Evolutionary conservation across 805 yeast species (phyloP).

Genomic region (Zygosaccharomyces rouxii): DNA sequence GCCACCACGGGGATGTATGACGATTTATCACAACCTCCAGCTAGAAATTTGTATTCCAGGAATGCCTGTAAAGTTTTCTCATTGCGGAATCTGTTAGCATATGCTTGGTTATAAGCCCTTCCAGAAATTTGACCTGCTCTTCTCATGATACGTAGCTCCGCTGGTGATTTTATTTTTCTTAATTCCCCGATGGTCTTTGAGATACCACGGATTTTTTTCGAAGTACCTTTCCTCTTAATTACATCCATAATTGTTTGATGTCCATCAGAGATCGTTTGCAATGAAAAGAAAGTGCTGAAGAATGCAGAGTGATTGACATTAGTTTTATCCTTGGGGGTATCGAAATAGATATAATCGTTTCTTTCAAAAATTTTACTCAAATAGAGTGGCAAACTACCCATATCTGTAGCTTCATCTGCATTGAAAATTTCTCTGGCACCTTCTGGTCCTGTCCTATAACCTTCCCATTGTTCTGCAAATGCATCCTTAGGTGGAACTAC

Average conservation of each 20-base stretch:
- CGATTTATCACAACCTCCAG: slow-evolving; percentile 83
- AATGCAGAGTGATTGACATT: slow-evolving; percentile 23
- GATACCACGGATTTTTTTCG: slow-evolving; percentile 34
- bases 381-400: slow-evolving; percentile 41
- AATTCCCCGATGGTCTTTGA: slow-evolving; percentile 25
- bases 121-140: slow-evolving; percentile 79
- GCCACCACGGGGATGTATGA: slow-evolving; percentile 98
- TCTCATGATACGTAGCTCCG: slow-evolving; percentile 76
- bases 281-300: slow-evolving; percentile 32
- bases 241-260: slow-evolving; percentile 30
- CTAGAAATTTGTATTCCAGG: slow-evolving; percentile 74
- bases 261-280: slow-evolving; percentile 22
- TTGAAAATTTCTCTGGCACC: slow-evolving; percentile 83
- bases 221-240: slow-evolving; percentile 24
- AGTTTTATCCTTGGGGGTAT: slow-evolving; percentile 34
- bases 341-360: slow-evolving; percentile 53
- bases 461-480: slow-evolving; percentile 89
- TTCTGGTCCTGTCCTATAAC: slow-evolving; percentile 79
- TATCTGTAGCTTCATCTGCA: slow-evolving; percentile 68
- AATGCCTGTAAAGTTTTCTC: slow-evolving; percentile 79
- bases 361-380: slow-evolving; percentile 46
- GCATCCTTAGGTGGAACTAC: slow-evolving; percentile 81
- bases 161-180: slow-evolving; percentile 68
- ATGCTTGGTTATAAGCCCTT: slow-evolving; percentile 78
- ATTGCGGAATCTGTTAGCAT: slow-evolving; percentile 56